Conservation (phyloP, 805 yeast genomes). For the Saturnispora sekii region DNA sequence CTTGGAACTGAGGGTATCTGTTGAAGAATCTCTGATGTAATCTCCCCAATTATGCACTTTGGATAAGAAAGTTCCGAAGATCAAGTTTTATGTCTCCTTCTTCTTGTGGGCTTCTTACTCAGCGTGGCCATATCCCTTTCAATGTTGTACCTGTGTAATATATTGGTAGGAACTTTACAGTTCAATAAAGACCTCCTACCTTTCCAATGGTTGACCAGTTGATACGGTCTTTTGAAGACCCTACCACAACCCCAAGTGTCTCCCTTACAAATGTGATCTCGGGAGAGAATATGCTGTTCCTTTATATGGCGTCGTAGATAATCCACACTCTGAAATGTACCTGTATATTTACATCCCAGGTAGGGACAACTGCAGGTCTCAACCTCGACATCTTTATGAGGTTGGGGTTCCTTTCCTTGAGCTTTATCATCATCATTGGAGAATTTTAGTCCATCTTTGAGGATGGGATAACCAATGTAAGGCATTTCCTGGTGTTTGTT, state of each 20-base stretch:
- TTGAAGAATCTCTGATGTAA: no score
- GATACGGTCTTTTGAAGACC: conserved; percentile 26
- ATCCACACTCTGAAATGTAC: conserved; percentile 24
- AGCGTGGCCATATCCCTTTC: conserved; percentile 4
- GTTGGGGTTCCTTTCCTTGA: no score
- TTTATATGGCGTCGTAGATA: conserved; percentile 24
- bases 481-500: no score
- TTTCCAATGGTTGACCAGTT: conserved; percentile 27
- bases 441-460: not conserved
- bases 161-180: conserved; percentile 21
- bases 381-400: no score
- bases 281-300: conserved; percentile 23
- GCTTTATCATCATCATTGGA: no score
- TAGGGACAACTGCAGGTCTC: conserved; percentile 15
- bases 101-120: conserved; percentile 4
- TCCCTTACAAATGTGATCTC: conserved; percentile 22
- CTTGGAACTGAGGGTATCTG: no score
- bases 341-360: conserved; percentile 22
- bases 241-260: conserved; percentile 26
- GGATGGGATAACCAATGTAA: not conserved
- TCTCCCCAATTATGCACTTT: not conserved
- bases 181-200: conserved; percentile 24
- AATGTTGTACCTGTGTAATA: not conserved
- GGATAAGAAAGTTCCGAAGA: not conserved
- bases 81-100: not conserved